Evolutionary conservation across 495 filamentous ascomycete species (phyloP).

Genomic region (Aspergillus steynii): DNA sequence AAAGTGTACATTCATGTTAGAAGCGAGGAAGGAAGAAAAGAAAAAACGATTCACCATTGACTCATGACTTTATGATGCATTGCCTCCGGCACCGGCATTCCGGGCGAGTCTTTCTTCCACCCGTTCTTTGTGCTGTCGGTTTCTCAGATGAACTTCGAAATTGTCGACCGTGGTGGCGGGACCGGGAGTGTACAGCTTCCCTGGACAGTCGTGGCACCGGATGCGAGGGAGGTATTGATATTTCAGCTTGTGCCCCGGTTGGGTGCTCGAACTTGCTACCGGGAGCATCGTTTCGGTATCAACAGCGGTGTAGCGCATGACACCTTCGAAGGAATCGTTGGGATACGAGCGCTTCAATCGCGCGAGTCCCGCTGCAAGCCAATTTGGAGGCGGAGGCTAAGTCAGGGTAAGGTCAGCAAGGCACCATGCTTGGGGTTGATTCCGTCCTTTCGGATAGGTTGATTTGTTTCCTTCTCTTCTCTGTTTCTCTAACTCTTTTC

Average conservation of each 20-base stretch:
- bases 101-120: constrained; percentile 58
- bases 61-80: constrained; percentile 17
- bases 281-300: constrained; percentile 63
- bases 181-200: constrained; percentile 87
- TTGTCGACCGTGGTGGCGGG: constrained; percentile 82
- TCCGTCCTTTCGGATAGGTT: neutral
- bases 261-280: constrained; percentile 48
- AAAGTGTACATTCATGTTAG: constrained; percentile 16
- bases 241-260: constrained; percentile 54
- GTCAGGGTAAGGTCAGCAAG: constrained; percentile 21
- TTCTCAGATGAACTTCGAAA: constrained; percentile 87
- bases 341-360: constrained; percentile 65
- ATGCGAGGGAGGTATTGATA: constrained; percentile 82
- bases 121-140: constrained; percentile 71
- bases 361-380: constrained; percentile 69
- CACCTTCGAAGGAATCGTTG: constrained; percentile 76
- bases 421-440: constrained; percentile 2
- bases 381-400: constrained; percentile 76
- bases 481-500: neutral
- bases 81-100: constrained; percentile 14
- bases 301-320: constrained; percentile 83
- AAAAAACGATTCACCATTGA: constrained; percentile 12
- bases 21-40: constrained; percentile 4
- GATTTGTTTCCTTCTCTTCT: neutral
- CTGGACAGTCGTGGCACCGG: constrained; percentile 85